Evolutionary conservation across 495 filamentous ascomycete species (phyloP).

Genomic region (Saxophila tyrrhenica): DNA sequence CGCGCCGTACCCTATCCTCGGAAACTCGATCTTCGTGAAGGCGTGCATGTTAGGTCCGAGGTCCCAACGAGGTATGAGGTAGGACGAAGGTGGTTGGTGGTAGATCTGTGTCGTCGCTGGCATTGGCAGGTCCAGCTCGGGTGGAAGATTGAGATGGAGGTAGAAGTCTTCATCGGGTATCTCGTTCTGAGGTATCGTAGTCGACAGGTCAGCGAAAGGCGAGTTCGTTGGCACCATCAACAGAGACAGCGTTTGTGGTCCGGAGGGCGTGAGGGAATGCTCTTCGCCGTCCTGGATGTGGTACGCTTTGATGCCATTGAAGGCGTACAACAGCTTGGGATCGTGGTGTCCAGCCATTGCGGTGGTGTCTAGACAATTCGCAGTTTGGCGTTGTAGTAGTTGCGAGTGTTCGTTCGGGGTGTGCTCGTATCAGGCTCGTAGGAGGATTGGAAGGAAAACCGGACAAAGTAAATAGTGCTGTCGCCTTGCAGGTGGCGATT

Average conservation of each 20-base stretch:
- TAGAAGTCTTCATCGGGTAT: constrained; percentile 85
- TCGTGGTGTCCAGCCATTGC: constrained; percentile 45
- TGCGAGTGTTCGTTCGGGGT: too few relatives aligned
- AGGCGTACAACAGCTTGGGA: constrained; percentile 70
- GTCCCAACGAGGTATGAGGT: constrained; percentile 89
- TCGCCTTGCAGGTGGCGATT: background rate
- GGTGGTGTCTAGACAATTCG: too few relatives aligned
- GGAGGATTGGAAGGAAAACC: background rate
- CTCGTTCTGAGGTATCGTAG: constrained; percentile 42
- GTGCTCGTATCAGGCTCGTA: too few relatives aligned
- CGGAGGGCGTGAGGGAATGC: constrained; percentile 66
- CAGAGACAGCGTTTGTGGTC: constrained; percentile 77
- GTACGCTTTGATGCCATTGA: constrained; percentile 73
- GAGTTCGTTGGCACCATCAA: constrained; percentile 87
- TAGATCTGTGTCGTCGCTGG: constrained; percentile 92
- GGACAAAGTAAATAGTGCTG: background rate
- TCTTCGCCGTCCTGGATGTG: constrained; percentile 84
- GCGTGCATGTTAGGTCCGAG: constrained; percentile 74
- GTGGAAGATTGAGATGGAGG: constrained; percentile 81
- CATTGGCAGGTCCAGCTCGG: constrained; percentile 82
- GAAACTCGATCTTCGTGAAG: constrained; percentile 86
- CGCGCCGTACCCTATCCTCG: constrained; percentile 53
- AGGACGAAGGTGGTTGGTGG: constrained; percentile 78
- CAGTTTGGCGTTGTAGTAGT: too few relatives aligned
- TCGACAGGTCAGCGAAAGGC: constrained; percentile 50